These are phyloP conservation scores for Blakeslea trispora DNA, from an alignment of 371 early-diverging fungal species.

Conservation along the genomic window DNA sequence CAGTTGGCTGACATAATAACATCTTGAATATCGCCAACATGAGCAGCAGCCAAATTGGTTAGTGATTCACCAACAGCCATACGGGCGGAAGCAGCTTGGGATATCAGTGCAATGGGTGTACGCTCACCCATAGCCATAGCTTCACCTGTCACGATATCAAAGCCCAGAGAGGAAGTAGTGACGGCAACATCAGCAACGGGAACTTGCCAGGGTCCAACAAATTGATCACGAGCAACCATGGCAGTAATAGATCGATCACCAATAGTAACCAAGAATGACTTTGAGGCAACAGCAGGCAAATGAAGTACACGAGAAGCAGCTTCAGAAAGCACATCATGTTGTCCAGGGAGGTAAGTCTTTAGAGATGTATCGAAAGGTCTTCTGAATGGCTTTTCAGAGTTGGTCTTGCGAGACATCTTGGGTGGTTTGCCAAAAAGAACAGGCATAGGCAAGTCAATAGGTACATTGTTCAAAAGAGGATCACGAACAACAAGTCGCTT, in stretches of 20 bases:
- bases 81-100: constrained; percentile 87
- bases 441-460: constrained; percentile 94
- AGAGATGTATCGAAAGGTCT: constrained; percentile 67
- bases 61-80: constrained; percentile 95
- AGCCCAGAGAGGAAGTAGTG: constrained; percentile 73
- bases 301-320: constrained; percentile 79
- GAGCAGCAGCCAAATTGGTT: constrained; percentile 90
- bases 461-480: constrained; percentile 59
- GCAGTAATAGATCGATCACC: constrained; percentile 96
- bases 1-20: constrained; percentile 95
- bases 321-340: constrained; percentile 51
- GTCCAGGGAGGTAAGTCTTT: constrained; percentile 55
- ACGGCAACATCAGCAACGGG: constrained; percentile 97
- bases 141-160: constrained; percentile 78
- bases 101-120: constrained; percentile 84
- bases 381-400: constrained; percentile 54
- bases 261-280: constrained; percentile 95
- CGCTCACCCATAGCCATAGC: constrained; percentile 98
- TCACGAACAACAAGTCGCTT: constrained; percentile 83
- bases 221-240: constrained; percentile 92
- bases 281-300: constrained; percentile 89
- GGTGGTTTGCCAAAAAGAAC: constrained; percentile 96
- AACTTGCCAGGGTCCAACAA: constrained; percentile 97
- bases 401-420: constrained; percentile 83
- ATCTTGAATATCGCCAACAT: constrained; percentile 66